phyloP scores from a whole-genome alignment of 805 yeast genomes.

The Debaryomyces hansenii region DNA sequence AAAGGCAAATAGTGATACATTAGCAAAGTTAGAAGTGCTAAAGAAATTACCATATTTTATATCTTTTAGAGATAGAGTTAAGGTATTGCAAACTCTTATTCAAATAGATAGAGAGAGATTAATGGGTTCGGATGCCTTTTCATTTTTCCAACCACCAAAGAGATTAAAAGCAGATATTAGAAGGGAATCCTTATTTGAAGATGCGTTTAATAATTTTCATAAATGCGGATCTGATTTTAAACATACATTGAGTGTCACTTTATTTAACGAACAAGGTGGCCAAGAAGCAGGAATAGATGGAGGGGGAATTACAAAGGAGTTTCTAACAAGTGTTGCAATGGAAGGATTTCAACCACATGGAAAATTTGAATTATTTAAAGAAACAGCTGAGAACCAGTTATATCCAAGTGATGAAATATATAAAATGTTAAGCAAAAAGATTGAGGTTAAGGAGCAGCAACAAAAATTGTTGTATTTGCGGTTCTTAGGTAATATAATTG shows the following conservation, averaged over 20 bases:
- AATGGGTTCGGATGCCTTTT: conserved; percentile 8
- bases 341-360: conserved; percentile 58
- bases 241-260: conserved; percentile 58
- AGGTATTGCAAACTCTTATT: conserved; percentile 65
- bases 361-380: conserved; percentile 36
- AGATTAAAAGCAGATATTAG: conserved; percentile 54
- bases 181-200: conserved; percentile 70
- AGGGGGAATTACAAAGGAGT: conserved; percentile 93
- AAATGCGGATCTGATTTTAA: conserved; percentile 57
- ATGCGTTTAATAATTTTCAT: conserved; percentile 65
- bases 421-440: conserved; percentile 27
- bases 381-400: conserved; percentile 51
- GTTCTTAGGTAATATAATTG: conserved; percentile 81
- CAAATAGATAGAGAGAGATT: conserved; percentile 46
- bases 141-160: conserved; percentile 14
- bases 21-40: conserved; percentile 49
- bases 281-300: conserved; percentile 94
- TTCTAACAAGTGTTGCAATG: conserved; percentile 67
- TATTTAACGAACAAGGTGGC: conserved; percentile 67
- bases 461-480: conserved; percentile 35
- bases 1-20: conserved; percentile 9
- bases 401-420: conserved; percentile 70
- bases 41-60: conserved; percentile 75
- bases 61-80: conserved; percentile 72
- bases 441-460: conserved; percentile 29